phyloP scores from a whole-genome alignment of 192 early-diverging fungal genomes.

The Physocladia obscura region DNA sequence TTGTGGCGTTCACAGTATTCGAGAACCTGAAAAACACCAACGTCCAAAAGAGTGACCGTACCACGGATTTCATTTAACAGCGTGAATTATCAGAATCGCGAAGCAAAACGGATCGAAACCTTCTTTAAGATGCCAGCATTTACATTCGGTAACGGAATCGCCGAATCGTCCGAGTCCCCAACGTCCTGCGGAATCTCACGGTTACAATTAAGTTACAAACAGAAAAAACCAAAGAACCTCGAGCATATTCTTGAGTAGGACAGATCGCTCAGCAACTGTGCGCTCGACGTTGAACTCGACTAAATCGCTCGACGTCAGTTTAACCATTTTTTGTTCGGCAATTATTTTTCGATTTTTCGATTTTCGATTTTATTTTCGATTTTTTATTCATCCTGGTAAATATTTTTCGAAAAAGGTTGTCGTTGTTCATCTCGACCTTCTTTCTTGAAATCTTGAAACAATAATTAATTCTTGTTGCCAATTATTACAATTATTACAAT shows the following conservation, averaged over 20 bases:
- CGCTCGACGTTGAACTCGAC: slow-evolving; percentile 56
- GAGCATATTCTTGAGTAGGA: slow-evolving; percentile 77
- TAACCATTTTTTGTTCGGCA: slow-evolving; percentile 15
- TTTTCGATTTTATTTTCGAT: too few relatives aligned
- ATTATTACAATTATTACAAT: too few relatives aligned
- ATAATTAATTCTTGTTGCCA: too few relatives aligned
- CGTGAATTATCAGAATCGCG: background rate
- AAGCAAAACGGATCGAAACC: slow-evolving; percentile 20
- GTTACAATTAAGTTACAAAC: background rate
- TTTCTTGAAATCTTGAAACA: too few relatives aligned
- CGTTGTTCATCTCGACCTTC: too few relatives aligned
- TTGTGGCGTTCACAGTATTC: slow-evolving; percentile 59
- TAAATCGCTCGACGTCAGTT: slow-evolving; percentile 30
- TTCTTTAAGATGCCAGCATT: slow-evolving; percentile 47
- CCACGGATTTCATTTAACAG: too few relatives aligned
- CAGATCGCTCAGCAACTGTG: slow-evolving; percentile 65
- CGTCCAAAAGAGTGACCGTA: too few relatives aligned
- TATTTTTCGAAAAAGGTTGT: too few relatives aligned
- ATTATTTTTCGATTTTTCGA: too few relatives aligned
- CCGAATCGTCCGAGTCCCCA: slow-evolving; percentile 55
- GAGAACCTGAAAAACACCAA: too few relatives aligned
- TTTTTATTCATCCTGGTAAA: too few relatives aligned
- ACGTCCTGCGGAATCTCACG: slow-evolving; percentile 48
- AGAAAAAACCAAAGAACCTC: slow-evolving; percentile 30
- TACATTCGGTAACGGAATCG: slow-evolving; percentile 61